A percentile compares a stretch with the other conserved stretches of the same genome.
Evolutionary conservation across 129 eudicot genomes (phyloP).

Genomic region (Gnaphalium uliginosum): DNA sequence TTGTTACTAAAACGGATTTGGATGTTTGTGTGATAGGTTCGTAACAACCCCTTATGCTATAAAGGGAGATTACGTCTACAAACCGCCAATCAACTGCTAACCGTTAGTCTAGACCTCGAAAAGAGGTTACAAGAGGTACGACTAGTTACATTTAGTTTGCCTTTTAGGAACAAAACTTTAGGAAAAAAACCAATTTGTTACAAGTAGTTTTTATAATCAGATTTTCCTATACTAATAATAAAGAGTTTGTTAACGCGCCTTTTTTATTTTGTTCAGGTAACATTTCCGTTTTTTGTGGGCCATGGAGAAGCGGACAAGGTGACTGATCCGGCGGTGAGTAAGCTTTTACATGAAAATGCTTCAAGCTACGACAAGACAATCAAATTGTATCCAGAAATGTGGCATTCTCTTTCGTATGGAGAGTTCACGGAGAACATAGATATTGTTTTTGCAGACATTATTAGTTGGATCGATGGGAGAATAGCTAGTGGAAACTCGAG

Average conservation of each 20-base stretch:
- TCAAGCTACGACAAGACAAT: constrained; percentile 64
- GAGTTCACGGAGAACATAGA: constrained; percentile 66
- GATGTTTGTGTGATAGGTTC: constrained; percentile 31
- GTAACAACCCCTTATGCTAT: constrained; percentile 79
- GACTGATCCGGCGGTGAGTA: constrained; percentile 79
- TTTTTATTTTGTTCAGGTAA: constrained; percentile 27
- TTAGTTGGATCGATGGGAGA: constrained; percentile 55
- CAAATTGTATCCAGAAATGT: constrained; percentile 87
- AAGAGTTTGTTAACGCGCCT: not conserved
- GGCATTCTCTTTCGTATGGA: constrained; percentile 88
- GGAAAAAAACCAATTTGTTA: no score
- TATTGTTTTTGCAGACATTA: constrained; percentile 48
- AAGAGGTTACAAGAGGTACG: constrained; percentile 64
- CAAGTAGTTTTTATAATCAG: no score
- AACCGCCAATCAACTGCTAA: constrained; percentile 58
- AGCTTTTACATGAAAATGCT: constrained; percentile 56
- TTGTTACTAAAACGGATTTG: not conserved
- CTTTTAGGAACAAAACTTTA: not conserved
- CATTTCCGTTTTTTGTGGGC: constrained; percentile 68
- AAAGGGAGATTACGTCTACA: constrained; percentile 81
- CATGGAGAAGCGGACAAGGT: constrained; percentile 86
- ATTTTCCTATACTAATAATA: not conserved
- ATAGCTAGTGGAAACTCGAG: constrained; percentile 35
- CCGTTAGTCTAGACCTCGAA: constrained; percentile 72
- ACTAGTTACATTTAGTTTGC: not conserved